phyloP scores from a whole-genome alignment of 306 rosid genomes.

The Vicia faba region DNA sequence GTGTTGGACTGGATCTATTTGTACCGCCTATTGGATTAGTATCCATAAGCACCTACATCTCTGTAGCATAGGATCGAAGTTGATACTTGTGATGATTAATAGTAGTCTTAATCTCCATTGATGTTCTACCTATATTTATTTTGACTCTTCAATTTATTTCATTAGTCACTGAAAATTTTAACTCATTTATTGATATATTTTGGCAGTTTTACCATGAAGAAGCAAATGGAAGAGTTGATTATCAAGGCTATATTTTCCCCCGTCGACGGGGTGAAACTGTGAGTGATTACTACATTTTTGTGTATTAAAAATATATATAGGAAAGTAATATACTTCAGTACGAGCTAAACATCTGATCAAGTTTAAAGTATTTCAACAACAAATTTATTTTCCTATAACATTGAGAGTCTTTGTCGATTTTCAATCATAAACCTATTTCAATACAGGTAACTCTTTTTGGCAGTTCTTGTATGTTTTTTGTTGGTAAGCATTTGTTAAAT shows the following conservation, averaged over 20 bases:
- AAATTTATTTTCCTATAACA: slow-evolving; percentile 7
- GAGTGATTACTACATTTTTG: slow-evolving; percentile 43
- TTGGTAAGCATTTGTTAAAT: slow-evolving; percentile 11
- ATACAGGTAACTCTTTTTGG: slow-evolving; percentile 1
- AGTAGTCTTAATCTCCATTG: background rate
- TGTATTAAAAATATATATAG: slow-evolving; percentile 1
- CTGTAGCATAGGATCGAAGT: slow-evolving; percentile 32
- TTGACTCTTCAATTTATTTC: slow-evolving; percentile 17
- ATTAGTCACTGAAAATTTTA: background rate
- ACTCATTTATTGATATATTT: slow-evolving; percentile 30
- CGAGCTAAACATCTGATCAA: slow-evolving; percentile 15
- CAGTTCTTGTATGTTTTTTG: background rate
- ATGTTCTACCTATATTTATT: slow-evolving; percentile 6
- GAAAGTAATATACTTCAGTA: slow-evolving; percentile 15
- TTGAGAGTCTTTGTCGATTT: background rate
- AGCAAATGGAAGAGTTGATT: slow-evolving; percentile 79
- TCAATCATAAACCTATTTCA: slow-evolving; percentile 19
- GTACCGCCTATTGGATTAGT: background rate
- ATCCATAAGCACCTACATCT: too few species aligned
- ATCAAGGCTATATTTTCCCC: slow-evolving; percentile 94
- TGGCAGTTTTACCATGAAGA: slow-evolving; percentile 93
- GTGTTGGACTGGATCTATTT: background rate
- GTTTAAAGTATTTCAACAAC: background rate
- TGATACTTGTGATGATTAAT: slow-evolving; percentile 6
- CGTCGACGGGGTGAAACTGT: slow-evolving; percentile 72